Conservation (phyloP, 1,284 basidiomycete genomes). For the Puccinia horiana region DNA sequence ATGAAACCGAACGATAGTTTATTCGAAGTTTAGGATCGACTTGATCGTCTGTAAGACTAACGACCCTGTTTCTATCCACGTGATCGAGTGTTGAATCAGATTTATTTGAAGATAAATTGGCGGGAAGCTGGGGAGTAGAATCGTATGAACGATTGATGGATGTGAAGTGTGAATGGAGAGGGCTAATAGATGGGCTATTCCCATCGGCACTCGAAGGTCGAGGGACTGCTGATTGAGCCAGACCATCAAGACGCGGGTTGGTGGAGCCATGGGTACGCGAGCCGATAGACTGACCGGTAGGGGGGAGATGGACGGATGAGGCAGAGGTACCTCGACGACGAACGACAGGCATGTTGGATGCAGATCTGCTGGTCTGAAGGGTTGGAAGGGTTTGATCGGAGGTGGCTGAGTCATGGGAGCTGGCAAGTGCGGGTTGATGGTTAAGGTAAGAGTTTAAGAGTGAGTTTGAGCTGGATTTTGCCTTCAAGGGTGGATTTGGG, state of each 20-base stretch:
- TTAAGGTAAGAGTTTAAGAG: constrained; percentile 12
- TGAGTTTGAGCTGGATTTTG: not conserved
- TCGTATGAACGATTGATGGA: constrained; percentile 28
- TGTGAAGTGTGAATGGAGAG: constrained; percentile 1
- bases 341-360: not conserved
- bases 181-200: not conserved
- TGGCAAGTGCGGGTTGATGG: not conserved
- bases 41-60: not conserved
- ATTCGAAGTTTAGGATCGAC: not conserved
- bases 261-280: not conserved
- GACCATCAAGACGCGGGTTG: no score
- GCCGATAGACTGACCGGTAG: not conserved
- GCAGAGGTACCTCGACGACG: constrained; percentile 23
- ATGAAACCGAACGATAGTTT: not conserved
- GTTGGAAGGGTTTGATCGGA: not conserved
- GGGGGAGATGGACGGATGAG: constrained; percentile 3
- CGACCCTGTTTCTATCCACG: not conserved
- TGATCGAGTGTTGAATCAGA: not conserved
- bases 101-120: not conserved
- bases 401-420: constrained; percentile 8
- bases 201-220: constrained; percentile 26
- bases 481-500: not conserved
- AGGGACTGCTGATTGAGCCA: not conserved
- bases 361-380: constrained; percentile 17
- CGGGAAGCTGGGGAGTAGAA: constrained; percentile 30